Evolutionary conservation across 2,329 filamentous ascomycete genomes (phyloP), one percentile per base, ranked within the genome.

Genomic region (Akanthomyces uredinophilus): DNA sequence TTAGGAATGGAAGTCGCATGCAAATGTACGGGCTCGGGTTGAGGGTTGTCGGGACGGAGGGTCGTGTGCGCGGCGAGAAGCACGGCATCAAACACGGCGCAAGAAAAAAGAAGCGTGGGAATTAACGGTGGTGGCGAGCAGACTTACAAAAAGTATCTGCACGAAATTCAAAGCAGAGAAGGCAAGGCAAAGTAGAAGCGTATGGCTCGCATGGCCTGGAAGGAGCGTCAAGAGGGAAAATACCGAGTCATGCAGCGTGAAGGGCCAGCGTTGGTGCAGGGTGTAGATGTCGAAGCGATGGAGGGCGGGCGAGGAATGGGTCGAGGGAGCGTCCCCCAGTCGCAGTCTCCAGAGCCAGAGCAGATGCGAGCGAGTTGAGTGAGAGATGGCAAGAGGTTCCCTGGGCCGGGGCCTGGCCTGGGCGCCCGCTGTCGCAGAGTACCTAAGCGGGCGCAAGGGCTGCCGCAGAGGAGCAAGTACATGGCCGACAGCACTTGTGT

Each of bases 321-420:
- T 69, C 66, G 66, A 68, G 67, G 66, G 61, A 62, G 55, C 60
- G 37, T 50, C 39, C 65, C 66, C 64, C 67, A 66, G 66, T 66
- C 63, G 4, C n/a, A n/a, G n/a, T n/a, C n/a, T n/a, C n/a, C n/a
- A n/a, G n/a, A n/a, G n/a, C 43, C n/a, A 20, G 43, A 20, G 18
- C 51, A 43, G 51, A 54, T 41, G 62, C 44, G 58, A 66, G 65
- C 27, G 27, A 29, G 27, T 5, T 5, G 65, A 63, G 62, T 47
- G 61, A 65, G 64, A 68, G 65, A 66, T 64, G 60, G 68, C 64
- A 66, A 60, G 65, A 67, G 60, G 67, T 69, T 68, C 65, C 64
- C 27, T 29, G 27, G 27, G 27, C 27, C 27, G 4, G 27, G 27
- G 27, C 27, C 27, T 4, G 27, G 32, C 32, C 32, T 65, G 64